Base-by-base conservation (phyloP, 371 early-diverging fungal species). In the Dinochytrium kinnereticum region DNA sequence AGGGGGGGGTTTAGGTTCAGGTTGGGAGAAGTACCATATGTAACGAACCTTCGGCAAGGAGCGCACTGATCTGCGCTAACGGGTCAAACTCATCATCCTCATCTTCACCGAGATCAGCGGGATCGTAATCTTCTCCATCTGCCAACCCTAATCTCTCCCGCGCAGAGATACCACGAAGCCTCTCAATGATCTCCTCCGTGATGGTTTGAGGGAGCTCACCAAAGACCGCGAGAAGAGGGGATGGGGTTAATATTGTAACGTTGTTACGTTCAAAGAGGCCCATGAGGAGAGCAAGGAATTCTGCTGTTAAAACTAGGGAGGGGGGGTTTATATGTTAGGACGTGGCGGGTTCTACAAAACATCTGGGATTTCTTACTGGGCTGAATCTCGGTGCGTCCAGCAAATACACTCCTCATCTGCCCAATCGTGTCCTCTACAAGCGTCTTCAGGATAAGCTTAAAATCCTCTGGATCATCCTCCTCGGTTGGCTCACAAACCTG, bases 201-300 rank as follows among this genome's bases (percentile, higher is more conserved):
- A 71, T n/a, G 1, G 19, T 21, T 7, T 3, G 2, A 15, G 74
- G 57, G 5, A 76, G 31, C 5, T 70, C 28, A 1, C 66, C 71
- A 15, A 74, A 51, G 31, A 74, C 13, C 13, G 70, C 39, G 0
- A 77, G 34, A 30, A 77, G 5, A 0, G 78, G 78, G 5, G 59
- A 44, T 10, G 72, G 71, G n/a, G 40, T 69, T 17, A 75, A 69
- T 26, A 72, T 53, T 15, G 71, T 33, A 0, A 75, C 33, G 34
- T 72, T 75, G 70, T 78, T 78, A 21, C 59, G 51, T 39, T 78
- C 78, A 59, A 75, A 75, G 21, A 75, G 53, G 0, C 78, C 78
- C 64, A 78, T 66, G 24, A 78, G 10, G n/a, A 75, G 61, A 17
- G 66, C 31, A 55, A 69, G 70, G 50, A 78, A 75, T 7, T 72